Evolutionary conservation across 2,329 filamentous ascomycete genomes (phyloP), one percentile per base, ranked within the genome.

Genomic region (Fusarium papillatum): DNA sequence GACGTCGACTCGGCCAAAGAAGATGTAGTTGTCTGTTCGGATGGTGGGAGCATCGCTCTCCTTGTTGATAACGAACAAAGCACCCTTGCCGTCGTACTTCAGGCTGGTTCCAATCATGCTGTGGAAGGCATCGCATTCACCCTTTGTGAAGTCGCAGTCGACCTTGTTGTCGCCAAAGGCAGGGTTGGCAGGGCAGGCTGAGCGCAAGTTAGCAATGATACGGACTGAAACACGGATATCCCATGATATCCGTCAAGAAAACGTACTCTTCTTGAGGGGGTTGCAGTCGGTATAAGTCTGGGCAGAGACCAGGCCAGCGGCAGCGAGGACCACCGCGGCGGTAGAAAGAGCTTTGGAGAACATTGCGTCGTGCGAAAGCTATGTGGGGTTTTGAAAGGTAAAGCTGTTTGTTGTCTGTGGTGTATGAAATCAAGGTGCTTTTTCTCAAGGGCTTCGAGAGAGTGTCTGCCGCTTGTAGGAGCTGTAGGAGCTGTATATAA

Each of bases 1-100:
- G 72, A 95, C 91, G 66, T 97, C 94, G 79, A 98, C 91, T 81
- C 93, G 93, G 74, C 97, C 97, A 84, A 98, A 98, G 94, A 98
- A 98, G 84, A 99, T 95, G 89, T 98, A 98, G 90, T 95, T 96
- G 81, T 92, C 89, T 68, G 90, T 91, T 80, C 88, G 89, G 84
- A 98, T 95, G 39, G 94, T 95, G 43, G 95, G 93, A 61, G 90
- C 91, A 64, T 95, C 90, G 16, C 82, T 87, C 74, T 91, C 89
- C 63, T 90, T 87, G 41, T 89, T 90, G 85, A 98, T 98, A 79
- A 90, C 89, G 85, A 91, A 91, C 74, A 86, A 83, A 72, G 89
- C 90, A 74, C 90, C 90, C 46, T 87, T 83, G 66, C 77, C 75
- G 78, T 86, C 84, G 81, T 90, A 90, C 38, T 78, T 81, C 64